Conservation (phyloP, 331 rosid genomes). For the Saraca asoca region DNA sequence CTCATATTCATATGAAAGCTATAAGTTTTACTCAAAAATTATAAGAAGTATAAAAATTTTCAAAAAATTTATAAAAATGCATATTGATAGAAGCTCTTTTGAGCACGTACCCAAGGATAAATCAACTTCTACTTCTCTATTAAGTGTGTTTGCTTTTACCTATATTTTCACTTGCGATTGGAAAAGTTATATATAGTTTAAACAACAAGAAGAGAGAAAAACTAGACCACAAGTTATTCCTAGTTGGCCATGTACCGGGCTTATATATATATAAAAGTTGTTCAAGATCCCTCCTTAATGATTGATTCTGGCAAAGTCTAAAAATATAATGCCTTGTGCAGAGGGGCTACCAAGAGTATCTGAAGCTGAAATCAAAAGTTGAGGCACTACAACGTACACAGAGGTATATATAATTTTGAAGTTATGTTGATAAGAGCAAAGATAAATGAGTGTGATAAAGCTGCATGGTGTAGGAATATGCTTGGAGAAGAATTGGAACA, state of each 20-base stretch:
- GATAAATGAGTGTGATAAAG: background rate
- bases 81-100: too few relatives aligned
- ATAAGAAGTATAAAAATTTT: too few relatives aligned
- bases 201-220: too few relatives aligned
- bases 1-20: too few relatives aligned
- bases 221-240: background rate
- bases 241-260: background rate
- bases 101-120: too few relatives aligned
- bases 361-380: slow-evolving; percentile 63
- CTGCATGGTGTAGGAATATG: slow-evolving; percentile 45
- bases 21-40: too few relatives aligned
- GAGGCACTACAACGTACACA: slow-evolving; percentile 62
- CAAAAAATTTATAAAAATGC: too few relatives aligned
- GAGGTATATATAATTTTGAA: slow-evolving; percentile 44
- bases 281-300: background rate
- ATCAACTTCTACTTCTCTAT: too few relatives aligned
- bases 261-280: too few relatives aligned
- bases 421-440: background rate
- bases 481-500: slow-evolving; percentile 78
- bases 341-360: slow-evolving; percentile 68
- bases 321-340: slow-evolving; percentile 35
- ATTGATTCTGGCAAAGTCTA: slow-evolving; percentile 6
- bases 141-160: too few relatives aligned
- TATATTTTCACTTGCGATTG: too few relatives aligned
- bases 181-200: too few relatives aligned